Base-by-base conservation (phyloP, 208 protist species). In the Vickermania spadyakhi region DNA sequence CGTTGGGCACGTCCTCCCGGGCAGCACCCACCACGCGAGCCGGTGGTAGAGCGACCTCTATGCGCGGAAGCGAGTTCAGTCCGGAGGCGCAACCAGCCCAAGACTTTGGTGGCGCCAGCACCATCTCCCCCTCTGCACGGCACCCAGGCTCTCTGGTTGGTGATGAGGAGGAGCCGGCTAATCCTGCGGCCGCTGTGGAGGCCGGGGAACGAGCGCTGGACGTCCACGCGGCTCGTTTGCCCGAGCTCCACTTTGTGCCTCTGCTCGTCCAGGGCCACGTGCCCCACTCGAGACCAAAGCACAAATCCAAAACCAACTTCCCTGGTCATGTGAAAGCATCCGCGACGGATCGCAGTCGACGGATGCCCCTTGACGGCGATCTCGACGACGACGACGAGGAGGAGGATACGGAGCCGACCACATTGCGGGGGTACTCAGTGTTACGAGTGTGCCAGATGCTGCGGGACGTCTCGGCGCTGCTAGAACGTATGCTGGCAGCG, bases 391-490 rank as follows among this genome's bases (percentile, higher is more conserved):
- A 28, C n/a, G 51, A 28, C n/a, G 51, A 55, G 51, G 51, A 55
- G 51, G 13, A 18, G 5, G 51, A 55, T 11, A 23, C 13, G 5
- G 51, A 28, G 51, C 51, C 51, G 7, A 18, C 21, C 23, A 70
- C 75, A 28, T 70, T 94, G 56, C 75, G 79, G 13, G 74, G 84
- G 56, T 59, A 88, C n/a, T 94, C 87, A 2, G 68, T 91, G 51
- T 66, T 70, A 28, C 70, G 73, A 1, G 80, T 94, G 0, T 76
- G 73, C 29, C 56, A 64, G 31, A 82, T 86, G 74, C 75, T 91
- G 41, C 67, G 61, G 29, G 54, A 67, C 29, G 71, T 82, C 27
- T 58, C 67, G 14, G 68, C 60, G 30, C 78, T 86, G 50, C 56
- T 94, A 25, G 60, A 75, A 23, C 64, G 69, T 2, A 61, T 92